Conservation (phyloP, 2,329 filamentous ascomycete species). For the Colletotrichum ledebouriae region DNA sequence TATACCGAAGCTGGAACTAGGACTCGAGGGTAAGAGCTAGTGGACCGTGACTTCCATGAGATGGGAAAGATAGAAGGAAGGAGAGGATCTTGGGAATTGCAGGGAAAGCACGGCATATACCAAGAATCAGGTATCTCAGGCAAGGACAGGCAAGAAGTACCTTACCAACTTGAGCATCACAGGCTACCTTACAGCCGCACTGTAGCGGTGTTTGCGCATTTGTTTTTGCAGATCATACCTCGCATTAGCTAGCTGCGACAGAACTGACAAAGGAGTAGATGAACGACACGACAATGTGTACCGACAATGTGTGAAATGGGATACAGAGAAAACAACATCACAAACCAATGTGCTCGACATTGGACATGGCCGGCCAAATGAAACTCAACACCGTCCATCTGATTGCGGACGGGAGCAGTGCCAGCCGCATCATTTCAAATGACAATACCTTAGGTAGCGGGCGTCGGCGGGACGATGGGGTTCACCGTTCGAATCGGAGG, state of each 20-base stretch:
- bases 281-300: too few relatives aligned
- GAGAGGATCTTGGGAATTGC: background rate
- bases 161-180: conserved; percentile 5
- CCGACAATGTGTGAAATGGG: conserved; percentile 1
- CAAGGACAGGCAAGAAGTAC: background rate
- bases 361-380: background rate
- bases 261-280: background rate
- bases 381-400: background rate
- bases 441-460: background rate
- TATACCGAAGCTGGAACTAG: background rate
- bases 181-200: background rate
- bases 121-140: background rate
- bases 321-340: too few relatives aligned
- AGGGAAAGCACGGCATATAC: background rate
- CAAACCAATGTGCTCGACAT: background rate
- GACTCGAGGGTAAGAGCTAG: conserved; percentile 9
- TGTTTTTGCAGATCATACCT: conserved; percentile 15
- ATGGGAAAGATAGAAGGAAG: background rate
- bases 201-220: conserved; percentile 5
- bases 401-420: background rate
- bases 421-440: background rate
- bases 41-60: conserved; percentile 7
- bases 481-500: background rate
- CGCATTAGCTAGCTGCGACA: too few relatives aligned
- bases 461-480: background rate